Evolutionary conservation across 2,329 filamentous ascomycete species (phyloP).

Genomic region (Penicillium hesseltinei): DNA sequence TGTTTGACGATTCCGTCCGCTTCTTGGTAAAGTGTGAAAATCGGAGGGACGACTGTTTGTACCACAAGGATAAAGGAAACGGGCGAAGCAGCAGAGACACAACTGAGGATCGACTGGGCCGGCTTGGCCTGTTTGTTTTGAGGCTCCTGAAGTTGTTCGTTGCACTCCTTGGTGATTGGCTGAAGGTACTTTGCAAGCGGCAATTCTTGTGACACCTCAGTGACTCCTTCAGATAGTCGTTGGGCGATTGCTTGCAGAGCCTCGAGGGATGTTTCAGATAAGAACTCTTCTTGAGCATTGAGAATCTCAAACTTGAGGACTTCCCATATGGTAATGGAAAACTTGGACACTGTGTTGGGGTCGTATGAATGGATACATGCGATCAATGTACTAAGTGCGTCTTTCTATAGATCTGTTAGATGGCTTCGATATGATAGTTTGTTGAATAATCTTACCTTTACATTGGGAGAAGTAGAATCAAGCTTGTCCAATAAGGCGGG

Average conservation of each 20-base stretch:
- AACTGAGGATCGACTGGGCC: conserved; percentile 59
- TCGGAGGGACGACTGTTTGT: conserved; percentile 55
- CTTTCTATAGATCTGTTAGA: conserved; percentile 48
- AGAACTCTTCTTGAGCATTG: conserved; percentile 64
- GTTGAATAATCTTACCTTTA: conserved; percentile 52
- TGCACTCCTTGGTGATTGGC: conserved; percentile 64
- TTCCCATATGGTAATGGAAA: conserved; percentile 66
- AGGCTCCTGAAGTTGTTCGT: conserved; percentile 66
- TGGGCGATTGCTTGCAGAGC: conserved; percentile 56
- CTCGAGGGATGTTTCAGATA: conserved; percentile 59
- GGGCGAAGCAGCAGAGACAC: conserved; percentile 55
- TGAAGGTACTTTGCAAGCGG: conserved; percentile 56
- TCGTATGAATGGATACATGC: conserved; percentile 61
- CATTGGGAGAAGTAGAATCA: conserved; percentile 66
- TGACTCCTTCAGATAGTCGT: conserved; percentile 51
- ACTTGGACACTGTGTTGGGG: conserved; percentile 57
- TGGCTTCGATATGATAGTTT: background rate
- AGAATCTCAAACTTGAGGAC: conserved; percentile 68
- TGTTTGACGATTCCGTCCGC: conserved; percentile 62
- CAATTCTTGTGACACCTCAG: conserved; percentile 39
- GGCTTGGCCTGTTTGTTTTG: conserved; percentile 67
- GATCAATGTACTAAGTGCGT: conserved; percentile 62
- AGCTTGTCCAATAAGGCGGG: conserved; percentile 67
- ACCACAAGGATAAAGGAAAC: conserved; percentile 56
- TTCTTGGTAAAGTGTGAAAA: conserved; percentile 61